phyloP scores from a whole-genome alignment of 768 basidiomycete genomes.

The Solioccasus polychromus region DNA sequence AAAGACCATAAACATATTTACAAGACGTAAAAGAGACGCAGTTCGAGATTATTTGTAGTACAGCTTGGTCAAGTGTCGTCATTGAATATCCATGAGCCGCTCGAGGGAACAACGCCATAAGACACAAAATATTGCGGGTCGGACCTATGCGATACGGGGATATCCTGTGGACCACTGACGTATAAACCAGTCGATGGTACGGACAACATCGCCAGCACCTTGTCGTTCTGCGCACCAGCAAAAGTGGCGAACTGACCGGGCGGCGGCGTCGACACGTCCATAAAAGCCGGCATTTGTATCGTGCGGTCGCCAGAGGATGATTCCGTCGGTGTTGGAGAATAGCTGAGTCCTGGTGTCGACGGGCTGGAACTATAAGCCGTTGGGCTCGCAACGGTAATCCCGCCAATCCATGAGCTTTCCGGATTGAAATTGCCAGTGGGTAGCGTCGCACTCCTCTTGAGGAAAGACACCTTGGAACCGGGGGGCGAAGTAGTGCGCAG shows the following conservation, averaged over 20 bases:
- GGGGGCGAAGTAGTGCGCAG: too few species aligned
- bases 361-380: slow-evolving; percentile 35
- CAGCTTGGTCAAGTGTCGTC: slow-evolving; percentile 12
- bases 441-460: slow-evolving; percentile 43
- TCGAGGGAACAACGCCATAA: slow-evolving; percentile 9
- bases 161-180: slow-evolving; percentile 18
- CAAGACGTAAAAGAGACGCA: slow-evolving; percentile 16
- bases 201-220: slow-evolving; percentile 21
- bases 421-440: slow-evolving; percentile 34
- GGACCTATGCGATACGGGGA: slow-evolving; percentile 8
- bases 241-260: slow-evolving; percentile 37
- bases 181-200: slow-evolving; percentile 16
- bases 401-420: slow-evolving; percentile 10
- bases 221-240: slow-evolving; percentile 34
- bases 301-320: slow-evolving; percentile 55
- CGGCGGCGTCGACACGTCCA: slow-evolving; percentile 41
- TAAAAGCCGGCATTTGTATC: slow-evolving; percentile 52
- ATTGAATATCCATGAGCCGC: slow-evolving; percentile 15
- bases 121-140: slow-evolving; percentile 15
- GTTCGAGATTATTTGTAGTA: background rate
- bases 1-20: slow-evolving; percentile 18
- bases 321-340: slow-evolving; percentile 60
- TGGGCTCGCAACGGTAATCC: slow-evolving; percentile 25
- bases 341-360: slow-evolving; percentile 54
- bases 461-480: slow-evolving; percentile 17